A percentile compares a stretch with the other conserved stretches of the same genome.
Conservation (phyloP, 2,329 filamentous ascomycete species). For the Colletotrichum endophyticum region DNA sequence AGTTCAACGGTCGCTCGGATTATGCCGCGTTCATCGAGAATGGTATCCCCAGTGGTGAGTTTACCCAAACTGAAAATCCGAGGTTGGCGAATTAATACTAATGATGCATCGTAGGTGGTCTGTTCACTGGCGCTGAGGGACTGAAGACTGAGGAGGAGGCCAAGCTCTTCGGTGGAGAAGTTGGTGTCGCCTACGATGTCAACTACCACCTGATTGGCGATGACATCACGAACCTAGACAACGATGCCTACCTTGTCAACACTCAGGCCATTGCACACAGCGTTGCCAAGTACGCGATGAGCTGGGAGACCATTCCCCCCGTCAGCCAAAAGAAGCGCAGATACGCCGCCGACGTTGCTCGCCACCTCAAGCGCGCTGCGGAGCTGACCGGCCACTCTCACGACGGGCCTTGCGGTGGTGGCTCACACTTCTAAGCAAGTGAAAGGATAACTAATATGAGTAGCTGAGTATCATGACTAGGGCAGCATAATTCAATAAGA, state of each 20-base stretch:
- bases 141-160: slow-evolving; percentile 66
- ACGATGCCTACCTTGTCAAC: slow-evolving; percentile 50
- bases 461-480: background rate
- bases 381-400: slow-evolving; percentile 28
- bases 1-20: slow-evolving; percentile 68
- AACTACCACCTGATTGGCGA: slow-evolving; percentile 53
- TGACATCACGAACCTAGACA: slow-evolving; percentile 39
- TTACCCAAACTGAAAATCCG: background rate
- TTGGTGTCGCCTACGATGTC: slow-evolving; percentile 51
- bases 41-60: slow-evolving; percentile 65
- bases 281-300: slow-evolving; percentile 44
- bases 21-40: slow-evolving; percentile 71
- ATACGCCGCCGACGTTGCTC: slow-evolving; percentile 32
- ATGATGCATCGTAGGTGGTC: slow-evolving; percentile 42
- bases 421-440: background rate
- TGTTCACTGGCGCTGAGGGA: slow-evolving; percentile 72
- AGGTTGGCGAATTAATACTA: background rate
- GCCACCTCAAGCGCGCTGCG: slow-evolving; percentile 29
- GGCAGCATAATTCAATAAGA: background rate
- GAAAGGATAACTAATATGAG: accelerated
- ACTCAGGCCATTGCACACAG: slow-evolving; percentile 46
- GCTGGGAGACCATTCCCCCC: slow-evolving; percentile 37
- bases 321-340: slow-evolving; percentile 30
- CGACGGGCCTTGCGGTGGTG: slow-evolving; percentile 33
- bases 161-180: slow-evolving; percentile 65